phyloP scores from a whole-genome alignment of 1,139 yeast genomes.

The Petasospora fabianii region DNA sequence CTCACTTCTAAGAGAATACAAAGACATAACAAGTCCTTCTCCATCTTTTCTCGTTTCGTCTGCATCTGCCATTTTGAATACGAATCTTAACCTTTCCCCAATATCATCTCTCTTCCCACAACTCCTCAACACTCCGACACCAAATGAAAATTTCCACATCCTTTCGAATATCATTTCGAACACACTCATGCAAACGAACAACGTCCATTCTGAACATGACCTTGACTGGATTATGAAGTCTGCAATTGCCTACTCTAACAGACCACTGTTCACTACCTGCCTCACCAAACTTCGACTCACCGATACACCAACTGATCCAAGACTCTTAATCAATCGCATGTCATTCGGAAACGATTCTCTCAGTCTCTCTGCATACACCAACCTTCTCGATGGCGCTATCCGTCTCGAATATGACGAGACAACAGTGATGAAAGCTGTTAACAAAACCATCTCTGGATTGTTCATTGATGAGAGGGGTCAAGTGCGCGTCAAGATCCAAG shows the following conservation, averaged over 20 bases:
- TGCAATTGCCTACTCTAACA: slow-evolving; percentile 14
- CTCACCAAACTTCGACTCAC: slow-evolving; percentile 14
- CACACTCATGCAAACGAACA: slow-evolving; percentile 8
- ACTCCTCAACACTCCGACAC: slow-evolving; percentile 8
- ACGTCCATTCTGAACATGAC: slow-evolving; percentile 7
- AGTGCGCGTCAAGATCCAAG: background rate
- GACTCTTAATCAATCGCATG: slow-evolving; percentile 7
- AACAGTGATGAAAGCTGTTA: slow-evolving; percentile 13
- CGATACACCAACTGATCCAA: slow-evolving; percentile 9
- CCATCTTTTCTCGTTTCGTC: slow-evolving; percentile 11
- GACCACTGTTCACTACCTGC: slow-evolving; percentile 11
- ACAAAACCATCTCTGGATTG: slow-evolving; percentile 14
- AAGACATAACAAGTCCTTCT: background rate
- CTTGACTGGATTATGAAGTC: slow-evolving; percentile 7
- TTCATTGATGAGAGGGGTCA: background rate
- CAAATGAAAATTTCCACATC: slow-evolving; percentile 17
- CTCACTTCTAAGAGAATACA: background rate
- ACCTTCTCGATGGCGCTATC: slow-evolving; percentile 17
- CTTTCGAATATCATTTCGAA: slow-evolving; percentile 14
- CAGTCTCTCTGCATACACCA: slow-evolving; percentile 9
- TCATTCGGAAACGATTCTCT: slow-evolving; percentile 1
- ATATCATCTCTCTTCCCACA: slow-evolving; percentile 3
- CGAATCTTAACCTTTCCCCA: slow-evolving; percentile 5
- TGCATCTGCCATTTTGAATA: slow-evolving; percentile 10
- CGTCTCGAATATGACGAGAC: slow-evolving; percentile 6